Conservation (phyloP, 2,329 filamentous ascomycete species). For the Trichoderma lentiforme region DNA sequence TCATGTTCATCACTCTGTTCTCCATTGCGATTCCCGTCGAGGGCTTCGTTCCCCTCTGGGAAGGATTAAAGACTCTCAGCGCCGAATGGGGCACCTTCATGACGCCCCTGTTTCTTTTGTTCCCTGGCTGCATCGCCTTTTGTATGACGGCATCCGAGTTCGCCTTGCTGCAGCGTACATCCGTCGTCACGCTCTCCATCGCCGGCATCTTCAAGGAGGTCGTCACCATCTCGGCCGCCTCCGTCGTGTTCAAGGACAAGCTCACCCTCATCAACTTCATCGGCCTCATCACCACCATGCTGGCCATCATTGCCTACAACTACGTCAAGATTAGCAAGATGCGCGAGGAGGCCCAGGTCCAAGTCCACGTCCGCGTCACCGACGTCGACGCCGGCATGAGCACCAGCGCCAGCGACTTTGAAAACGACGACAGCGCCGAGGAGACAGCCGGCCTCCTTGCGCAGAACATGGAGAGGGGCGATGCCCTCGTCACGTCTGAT, state of each 20-base stretch:
- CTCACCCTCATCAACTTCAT: constrained; percentile 84
- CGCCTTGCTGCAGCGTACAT: constrained; percentile 88
- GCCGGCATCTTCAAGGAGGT: constrained; percentile 99
- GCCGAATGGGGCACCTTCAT: constrained; percentile 64
- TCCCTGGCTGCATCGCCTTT: constrained; percentile 88
- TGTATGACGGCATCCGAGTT: constrained; percentile 97
- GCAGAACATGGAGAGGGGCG: constrained; percentile 35
- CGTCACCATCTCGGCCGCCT: constrained; percentile 86
- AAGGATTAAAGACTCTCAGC: constrained; percentile 62
- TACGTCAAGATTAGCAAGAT: constrained; percentile 91
- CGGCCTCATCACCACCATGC: constrained; percentile 83
- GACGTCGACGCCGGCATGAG: constrained; percentile 32
- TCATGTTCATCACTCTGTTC: constrained; percentile 88
- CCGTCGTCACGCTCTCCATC: constrained; percentile 92
- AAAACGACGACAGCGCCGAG: constrained; percentile 42
- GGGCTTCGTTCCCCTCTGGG: constrained; percentile 65
- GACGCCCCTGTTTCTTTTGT: constrained; percentile 73
- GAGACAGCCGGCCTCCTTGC: constrained; percentile 46
- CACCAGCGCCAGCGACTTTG: constrained; percentile 38
- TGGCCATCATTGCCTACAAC: constrained; percentile 85
- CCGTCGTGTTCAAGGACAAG: constrained; percentile 81
- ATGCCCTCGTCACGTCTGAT: constrained; percentile 39
- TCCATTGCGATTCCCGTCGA: constrained; percentile 82
- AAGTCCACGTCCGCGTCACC: constrained; percentile 44
- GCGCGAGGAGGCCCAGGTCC: constrained; percentile 66